Base-by-base conservation (phyloP, 257 asterid genomes). In the Solanum appendiculatum region DNA sequence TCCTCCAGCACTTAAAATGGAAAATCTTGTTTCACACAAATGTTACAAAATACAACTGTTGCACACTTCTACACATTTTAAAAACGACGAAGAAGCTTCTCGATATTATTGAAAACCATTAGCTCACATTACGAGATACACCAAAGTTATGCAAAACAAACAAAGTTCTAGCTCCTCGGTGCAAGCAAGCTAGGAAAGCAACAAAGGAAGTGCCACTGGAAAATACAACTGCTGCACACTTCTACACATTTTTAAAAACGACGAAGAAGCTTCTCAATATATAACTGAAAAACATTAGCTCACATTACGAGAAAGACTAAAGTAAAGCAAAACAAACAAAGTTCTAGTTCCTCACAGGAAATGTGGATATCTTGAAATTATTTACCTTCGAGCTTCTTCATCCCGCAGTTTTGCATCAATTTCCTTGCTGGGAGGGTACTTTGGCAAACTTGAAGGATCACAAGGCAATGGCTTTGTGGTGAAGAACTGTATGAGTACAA, bases 341-440 rank as follows among this genome's bases (percentile, higher is more conserved):
- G 29, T 18, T 46, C 73, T 81, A 75, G 80, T 70, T 88, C 86
- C 82, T 78, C 39, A 33, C 21, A 40, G 34, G 46, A 42, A 83
- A 90, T 73, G 46, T 46, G 77, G 5, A 64, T 21, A 84, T 60
- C 80, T 68, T 46, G 29, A 25, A 51, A 87, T 82, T 37, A 90
- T 88, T 14, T 60, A 96, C 99, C 95, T 93, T 92, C 94, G 92
- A 86, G 95, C 92, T 88, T 95, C 98, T 88, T 95, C 97, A 86
- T 96, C 98, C 56, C 99, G 93, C 90, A 93, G 81, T 90, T 96
- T 96, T n/a, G 98, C 99, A 92, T 96, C 99, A 21, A 96, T 94
- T 92, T 96, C 99, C 92, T 96, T 96, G 95, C 96, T 96, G 72
- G 99, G 99, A 78, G 97, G 99, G 91, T 96, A 95, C 89, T 91